Evolutionary conservation across 306 rosid species (phyloP), one percentile per base, ranked within the genome.

Genomic region (Psophocarpus tetragonolobus): DNA sequence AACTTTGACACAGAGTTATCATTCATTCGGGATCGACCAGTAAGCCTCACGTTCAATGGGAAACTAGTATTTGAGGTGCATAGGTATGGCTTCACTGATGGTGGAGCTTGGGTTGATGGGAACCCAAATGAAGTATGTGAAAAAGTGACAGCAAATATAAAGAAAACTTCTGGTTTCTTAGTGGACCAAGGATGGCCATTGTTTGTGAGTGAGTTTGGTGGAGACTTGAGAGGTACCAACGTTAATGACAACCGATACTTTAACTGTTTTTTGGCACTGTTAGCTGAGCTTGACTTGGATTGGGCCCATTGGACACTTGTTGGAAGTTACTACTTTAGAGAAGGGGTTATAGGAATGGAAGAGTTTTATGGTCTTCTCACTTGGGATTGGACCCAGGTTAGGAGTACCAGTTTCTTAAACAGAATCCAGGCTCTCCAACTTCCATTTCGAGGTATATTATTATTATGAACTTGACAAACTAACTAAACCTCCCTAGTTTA

Each of bases 81-180:
- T 5, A 91, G 97, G 91, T 92, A 91, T 39, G 86, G 39, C 1
- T 95, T 92, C 88, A 84, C 93, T 0, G 92, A 92, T 26, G 97
- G 97, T 13, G 62, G 68, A 5, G 89, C 90, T 12, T 92, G 97
- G 97, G 77, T 1, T 45, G 57, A 75, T 1, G 90, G 96, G 3
- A 92, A 95, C 83, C 87, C 93, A 12, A 92, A 95, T 67, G 82
- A 95, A 74, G 93, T 89, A 14, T 92, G 98, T 44, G 96, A 92
- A 18, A 83, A 62, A 73, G 90, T 89, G 14, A 12, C 56, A 14
- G 36, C 36, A 13, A 84, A 85, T 44, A 6, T 91, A 71, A 88
- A 50, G 90, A 77, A 73, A 71, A 53, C 10, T 23, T 82, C 92
- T 3, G 89, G 85, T 0, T 92, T 66, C 77, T 70, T 95, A 64